These are phyloP conservation scores for Aspergillus udagawae DNA, from an alignment of 2,329 filamentous ascomycete species.

Conservation along the genomic window DNA sequence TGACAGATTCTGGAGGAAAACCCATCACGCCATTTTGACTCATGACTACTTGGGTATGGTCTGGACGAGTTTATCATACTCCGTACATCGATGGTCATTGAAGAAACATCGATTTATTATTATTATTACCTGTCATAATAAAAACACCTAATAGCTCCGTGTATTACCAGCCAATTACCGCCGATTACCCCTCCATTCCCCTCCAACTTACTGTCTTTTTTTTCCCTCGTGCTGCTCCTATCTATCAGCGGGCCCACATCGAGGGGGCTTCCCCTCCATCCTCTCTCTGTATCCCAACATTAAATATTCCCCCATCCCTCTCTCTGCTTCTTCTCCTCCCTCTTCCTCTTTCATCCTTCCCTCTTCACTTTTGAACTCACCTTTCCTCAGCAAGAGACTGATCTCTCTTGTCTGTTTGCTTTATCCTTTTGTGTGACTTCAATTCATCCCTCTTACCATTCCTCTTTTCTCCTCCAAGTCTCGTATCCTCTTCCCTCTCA, in stretches of 20 bases:
- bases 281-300: not conserved
- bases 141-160: not conserved
- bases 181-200: not conserved
- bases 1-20: not conserved
- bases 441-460: constrained; percentile 3
- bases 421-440: constrained; percentile 8
- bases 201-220: not conserved
- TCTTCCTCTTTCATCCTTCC: constrained; percentile 13
- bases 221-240: not conserved
- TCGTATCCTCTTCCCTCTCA: constrained; percentile 7
- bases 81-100: not conserved
- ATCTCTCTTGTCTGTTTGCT: constrained; percentile 16
- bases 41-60: not conserved
- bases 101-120: not conserved
- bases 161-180: not conserved
- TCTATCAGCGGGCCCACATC: not conserved
- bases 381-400: constrained; percentile 20
- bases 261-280: not conserved
- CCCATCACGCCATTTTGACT: constrained; percentile 3
- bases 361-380: constrained; percentile 14
- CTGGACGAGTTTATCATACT: not conserved
- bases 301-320: constrained; percentile 1
- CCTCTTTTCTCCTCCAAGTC: constrained; percentile 2
- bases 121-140: not conserved
- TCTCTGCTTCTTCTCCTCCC: constrained; percentile 4